Conservation (phyloP, 495 filamentous ascomycete species). For the Polyplosphaeria fusca region DNA sequence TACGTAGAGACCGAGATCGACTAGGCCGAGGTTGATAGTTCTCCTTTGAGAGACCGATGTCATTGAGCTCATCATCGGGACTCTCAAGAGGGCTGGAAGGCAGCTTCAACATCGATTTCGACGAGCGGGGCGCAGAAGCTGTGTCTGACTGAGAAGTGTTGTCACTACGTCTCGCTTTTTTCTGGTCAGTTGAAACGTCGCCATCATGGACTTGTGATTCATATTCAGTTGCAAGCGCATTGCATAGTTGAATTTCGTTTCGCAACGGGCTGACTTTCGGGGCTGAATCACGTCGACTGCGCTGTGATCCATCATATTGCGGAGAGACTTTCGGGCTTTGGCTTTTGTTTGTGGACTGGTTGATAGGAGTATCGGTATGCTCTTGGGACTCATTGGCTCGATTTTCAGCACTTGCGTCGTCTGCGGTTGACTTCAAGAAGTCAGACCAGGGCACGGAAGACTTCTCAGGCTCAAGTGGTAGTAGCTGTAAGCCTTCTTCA, state of each 20-base stretch:
- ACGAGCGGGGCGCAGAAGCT: background rate
- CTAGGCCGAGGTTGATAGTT: constrained; percentile 40
- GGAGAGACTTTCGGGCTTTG: background rate
- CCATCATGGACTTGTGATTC: too few relatives aligned
- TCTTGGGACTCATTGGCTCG: background rate
- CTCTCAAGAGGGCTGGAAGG: background rate
- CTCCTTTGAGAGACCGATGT: constrained; percentile 37
- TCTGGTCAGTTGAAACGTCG: background rate
- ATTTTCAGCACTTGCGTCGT: background rate
- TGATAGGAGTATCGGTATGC: too few relatives aligned
- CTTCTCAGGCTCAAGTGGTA: constrained; percentile 11
- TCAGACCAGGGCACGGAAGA: constrained; percentile 35
- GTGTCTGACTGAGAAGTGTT: background rate
- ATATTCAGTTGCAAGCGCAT: background rate
- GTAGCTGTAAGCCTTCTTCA: background rate
- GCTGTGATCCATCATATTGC: too few relatives aligned
- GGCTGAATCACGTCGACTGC: constrained; percentile 10
- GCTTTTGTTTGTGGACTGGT: too few relatives aligned
- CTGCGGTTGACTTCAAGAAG: constrained; percentile 14
- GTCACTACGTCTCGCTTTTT: background rate
- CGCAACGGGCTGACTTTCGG: constrained; percentile 10
- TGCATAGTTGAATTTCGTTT: background rate
- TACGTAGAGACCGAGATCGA: constrained; percentile 36
- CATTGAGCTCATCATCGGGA: constrained; percentile 32
- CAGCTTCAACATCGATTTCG: background rate